A percentile compares a stretch with the other conserved stretches of the same genome.
phyloP scores from a whole-genome alignment of 2,329 filamentous ascomycete genomes.

The Tolypocladium inflatum region DNA sequence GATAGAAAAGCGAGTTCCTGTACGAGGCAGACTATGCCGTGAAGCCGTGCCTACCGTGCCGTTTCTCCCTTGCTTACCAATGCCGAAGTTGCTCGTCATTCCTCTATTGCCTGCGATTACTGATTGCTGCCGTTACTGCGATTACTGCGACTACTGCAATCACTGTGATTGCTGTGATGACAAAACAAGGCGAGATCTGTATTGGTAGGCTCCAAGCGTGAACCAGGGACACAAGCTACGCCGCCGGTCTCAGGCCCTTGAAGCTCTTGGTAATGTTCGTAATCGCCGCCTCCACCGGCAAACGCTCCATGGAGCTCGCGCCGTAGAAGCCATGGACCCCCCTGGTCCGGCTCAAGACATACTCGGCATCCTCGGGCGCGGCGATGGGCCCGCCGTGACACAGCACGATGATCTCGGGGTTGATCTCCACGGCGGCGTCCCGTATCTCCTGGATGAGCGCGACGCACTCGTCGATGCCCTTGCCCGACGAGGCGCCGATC shows the following conservation, averaged over 20 bases:
- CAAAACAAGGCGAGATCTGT: too few species aligned
- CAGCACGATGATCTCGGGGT: conserved; percentile 53
- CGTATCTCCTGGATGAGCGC: conserved; percentile 51
- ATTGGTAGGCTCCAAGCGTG: too few species aligned
- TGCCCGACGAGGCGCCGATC: conserved; percentile 54
- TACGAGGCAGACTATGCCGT: too few species aligned
- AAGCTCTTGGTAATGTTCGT: conserved; percentile 26
- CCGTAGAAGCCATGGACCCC: conserved; percentile 66
- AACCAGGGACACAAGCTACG: too few species aligned
- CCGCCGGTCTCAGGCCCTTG: conserved; percentile 1
- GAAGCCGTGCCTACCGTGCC: too few species aligned
- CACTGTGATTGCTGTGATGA: too few species aligned
- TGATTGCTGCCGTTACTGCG: too few species aligned
- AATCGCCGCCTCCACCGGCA: conserved; percentile 60
- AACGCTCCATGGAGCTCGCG: conserved; percentile 59
- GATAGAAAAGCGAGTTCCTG: too few species aligned
- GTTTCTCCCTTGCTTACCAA: too few species aligned
- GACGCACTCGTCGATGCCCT: conserved; percentile 56
- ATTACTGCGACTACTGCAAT: too few species aligned
- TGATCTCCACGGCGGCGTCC: conserved; percentile 47
- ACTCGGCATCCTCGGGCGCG: conserved; percentile 51
- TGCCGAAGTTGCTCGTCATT: too few species aligned
- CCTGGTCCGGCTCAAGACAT: conserved; percentile 48
- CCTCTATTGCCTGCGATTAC: too few species aligned
- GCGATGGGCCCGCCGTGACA: conserved; percentile 64